Evolutionary conservation across 345 rosid species (phyloP), one percentile per base, ranked within the genome.

Genomic region (Turritis glabra): DNA sequence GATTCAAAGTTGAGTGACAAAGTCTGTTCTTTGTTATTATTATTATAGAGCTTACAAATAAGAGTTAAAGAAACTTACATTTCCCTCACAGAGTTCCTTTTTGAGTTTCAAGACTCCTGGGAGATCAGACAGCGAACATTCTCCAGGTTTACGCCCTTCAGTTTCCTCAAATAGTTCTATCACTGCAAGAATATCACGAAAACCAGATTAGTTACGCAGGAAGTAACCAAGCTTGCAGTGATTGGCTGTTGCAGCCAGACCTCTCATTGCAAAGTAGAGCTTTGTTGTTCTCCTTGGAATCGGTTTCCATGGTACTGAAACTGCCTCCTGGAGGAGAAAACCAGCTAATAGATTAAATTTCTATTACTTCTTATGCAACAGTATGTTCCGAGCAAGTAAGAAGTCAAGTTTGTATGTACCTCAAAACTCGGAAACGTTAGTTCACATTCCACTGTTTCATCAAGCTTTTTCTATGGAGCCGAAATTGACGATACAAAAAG

Each of bases 191-290:
- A 57, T 55, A 18, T 41, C 55, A 73, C n/a, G 1, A 53, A 29
- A 62, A 51, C 7, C 1, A 4, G 43, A 14, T 56, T 43, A 56
- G 55, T 21, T 10, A 54, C 4, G 11, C 29, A 18, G 7, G 29
- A 73, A 43, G 40, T 23, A 13, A 17, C 30, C 2, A 62, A 54
- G 32, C 25, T 29, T 7, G 33, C 14, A 30, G 18, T 17, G 15
- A 5, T 41, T 41, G 69, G 32, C 18, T 76, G 17, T 12, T 35
- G 69, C 40, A 60, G 10, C 38, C 6, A 46, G 18, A 90, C 97
- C 97, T 87, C 97, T 86, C 90, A 86, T 86, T 23, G 97, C 91
- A 72, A 88, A 92, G 82, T 84, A 90, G 59, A 92, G 92, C 86
- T 88, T 90, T n/a, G 91, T 82, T 71, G 79, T 79, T 85, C 79